Evolutionary conservation across 2,329 filamentous ascomycete species (phyloP).

Genomic region (Exophiala spinifera): DNA sequence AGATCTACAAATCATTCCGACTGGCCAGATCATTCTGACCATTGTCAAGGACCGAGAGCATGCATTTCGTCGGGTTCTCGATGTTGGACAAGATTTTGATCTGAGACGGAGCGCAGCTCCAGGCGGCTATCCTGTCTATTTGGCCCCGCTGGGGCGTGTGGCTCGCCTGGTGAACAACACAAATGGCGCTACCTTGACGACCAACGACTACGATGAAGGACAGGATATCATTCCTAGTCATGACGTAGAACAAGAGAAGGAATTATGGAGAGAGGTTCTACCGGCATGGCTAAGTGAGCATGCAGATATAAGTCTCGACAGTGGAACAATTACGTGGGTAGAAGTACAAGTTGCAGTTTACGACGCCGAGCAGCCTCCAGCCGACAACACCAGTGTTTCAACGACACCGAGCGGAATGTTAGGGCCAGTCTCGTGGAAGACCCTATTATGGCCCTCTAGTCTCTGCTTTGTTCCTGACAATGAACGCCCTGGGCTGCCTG

Average conservation of each 20-base stretch:
- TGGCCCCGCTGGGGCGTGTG: conserved; percentile 18
- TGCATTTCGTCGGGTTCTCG: conserved; percentile 9
- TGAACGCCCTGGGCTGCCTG: conserved; percentile 19
- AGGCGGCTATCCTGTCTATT: conserved; percentile 8
- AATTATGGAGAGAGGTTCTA: conserved; percentile 18
- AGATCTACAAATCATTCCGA: conserved; percentile 24
- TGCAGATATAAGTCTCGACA: conserved; percentile 2
- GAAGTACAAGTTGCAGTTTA: conserved; percentile 22
- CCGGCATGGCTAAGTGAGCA: conserved; percentile 20
- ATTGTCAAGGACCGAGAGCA: conserved; percentile 12
- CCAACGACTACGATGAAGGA: not conserved
- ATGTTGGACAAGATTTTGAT: not conserved
- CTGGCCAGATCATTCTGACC: conserved; percentile 26
- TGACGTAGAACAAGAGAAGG: conserved; percentile 1
- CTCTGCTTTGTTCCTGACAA: conserved; percentile 41
- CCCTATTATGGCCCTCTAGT: conserved; percentile 44
- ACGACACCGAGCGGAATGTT: conserved; percentile 29
- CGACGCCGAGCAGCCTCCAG: conserved; percentile 2
- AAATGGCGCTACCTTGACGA: not conserved
- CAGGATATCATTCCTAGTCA: not conserved
- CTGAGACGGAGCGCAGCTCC: not conserved
- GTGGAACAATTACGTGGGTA: conserved; percentile 15
- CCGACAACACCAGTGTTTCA: not conserved
- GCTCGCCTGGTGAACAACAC: conserved; percentile 1
- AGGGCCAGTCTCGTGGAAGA: conserved; percentile 37